Evolutionary conservation across 2,329 filamentous ascomycete genomes (phyloP), one percentile per base, ranked within the genome.

Genomic region (Huntiella moniliformis): DNA sequence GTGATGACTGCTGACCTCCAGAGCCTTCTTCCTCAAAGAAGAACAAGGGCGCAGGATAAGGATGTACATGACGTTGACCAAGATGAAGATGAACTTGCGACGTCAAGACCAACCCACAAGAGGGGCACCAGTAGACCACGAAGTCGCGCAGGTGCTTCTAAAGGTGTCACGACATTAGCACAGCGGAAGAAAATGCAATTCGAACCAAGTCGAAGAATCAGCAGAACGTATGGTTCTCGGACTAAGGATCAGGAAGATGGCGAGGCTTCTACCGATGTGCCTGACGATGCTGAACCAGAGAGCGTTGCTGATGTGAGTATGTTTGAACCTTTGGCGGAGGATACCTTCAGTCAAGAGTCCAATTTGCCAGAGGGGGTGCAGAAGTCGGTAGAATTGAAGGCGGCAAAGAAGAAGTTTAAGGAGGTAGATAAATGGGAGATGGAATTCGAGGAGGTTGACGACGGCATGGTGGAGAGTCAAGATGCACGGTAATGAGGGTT

Each of bases 341-440:
- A 70, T 43, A 65, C 63, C 0, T 63, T 67, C 51, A 10, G 56
- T 45, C 28, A 51, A 49, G 52, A 53, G 11, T 48, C 43, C 37
- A 36, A 34, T 50, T 60, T 51, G 53, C 58, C 42, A 5, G 57
- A 58, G 54, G 60, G 61, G 52, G 54, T 60, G 55, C 53, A 59
- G 52, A 57, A 61, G 5, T 56, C 67, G 17, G 59, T 68, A 37
- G 74, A 77, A 63, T 61, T 82, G 50, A 72, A 71, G 58, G 63
- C 67, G 42, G 72, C 74, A 36, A 65, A 65, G 7, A 67, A 64
- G 56, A 80, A 80, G 59, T 82, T 82, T 54, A 67, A 71, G 57
- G 77, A 81, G 59, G 77, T 82, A 36, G 77, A 82, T 57, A 64
- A 68, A 59, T 82, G 76, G 75, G 67, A 77, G 60, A 60, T 82